Base-by-base conservation (phyloP, 345 rosid genomes). In the Populus simonii region DNA sequence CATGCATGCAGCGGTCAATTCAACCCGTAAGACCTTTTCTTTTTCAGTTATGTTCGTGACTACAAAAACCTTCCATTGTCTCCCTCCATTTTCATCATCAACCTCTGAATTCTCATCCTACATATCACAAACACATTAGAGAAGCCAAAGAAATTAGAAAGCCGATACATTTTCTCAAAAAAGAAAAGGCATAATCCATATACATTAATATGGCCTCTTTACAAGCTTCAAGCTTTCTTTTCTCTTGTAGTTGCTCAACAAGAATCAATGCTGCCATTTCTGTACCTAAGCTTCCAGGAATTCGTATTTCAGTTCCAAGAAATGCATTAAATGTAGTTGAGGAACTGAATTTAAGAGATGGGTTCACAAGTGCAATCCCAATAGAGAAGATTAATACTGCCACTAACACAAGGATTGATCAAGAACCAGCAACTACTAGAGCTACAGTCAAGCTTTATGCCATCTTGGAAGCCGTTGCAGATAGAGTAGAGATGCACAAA, bases 401-500 rank as follows among this genome's bases (percentile, higher is more conserved):
- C 45, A 41, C 13, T 10, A 59, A 10, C 29, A 59, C 65, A 59
- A n/a, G 65, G 0, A 12, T 59, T 8, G 29, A n/a, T 10, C 65
- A 59, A 59, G 65, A 59, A 12, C 65, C 65, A 3, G 18, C 78
- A 8, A 63, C 38, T 12, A 10, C 87, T 2, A 27, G 68, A 45
- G 75, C 74, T 70, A 84, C 81, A 16, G 63, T 82, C 16, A 84
- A 85, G 65, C 85, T 92, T 22, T 82, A 81, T 38, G 86, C 85
- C 0, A 85, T 90, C 70, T 76, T 90, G 66, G 94, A 86, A 59
- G 89, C 84, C 18, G 87, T 91, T 49, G 80, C 87, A 55, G 94
- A 92, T 59, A 84, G 94, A 70, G 82, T 89, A 3, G 93, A 89
- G 87, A 92, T 91, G 93, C 97, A 92, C 77, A 75, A 80, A 22